A percentile compares a stretch with the other conserved stretches of the same genome.
These are phyloP conservation scores for Monilinia polystroma DNA, from an alignment of 2,329 filamentous ascomycete genomes.

Conservation along the genomic window DNA sequence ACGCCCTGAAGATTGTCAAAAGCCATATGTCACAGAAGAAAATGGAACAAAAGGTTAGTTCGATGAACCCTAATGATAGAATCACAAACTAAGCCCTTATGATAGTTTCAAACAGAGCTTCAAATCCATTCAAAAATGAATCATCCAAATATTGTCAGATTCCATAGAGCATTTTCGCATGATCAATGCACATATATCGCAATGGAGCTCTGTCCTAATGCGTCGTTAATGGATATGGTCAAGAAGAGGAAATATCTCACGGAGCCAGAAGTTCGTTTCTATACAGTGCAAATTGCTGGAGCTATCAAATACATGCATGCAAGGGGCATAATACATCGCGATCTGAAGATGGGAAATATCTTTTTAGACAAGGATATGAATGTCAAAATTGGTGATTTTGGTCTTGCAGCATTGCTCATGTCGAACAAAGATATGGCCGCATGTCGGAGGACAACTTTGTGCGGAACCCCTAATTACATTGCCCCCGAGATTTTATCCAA, in stretches of 20 bases:
- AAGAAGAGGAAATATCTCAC: slow-evolving; percentile 87
- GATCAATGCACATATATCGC: slow-evolving; percentile 89
- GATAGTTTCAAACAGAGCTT: slow-evolving; percentile 75
- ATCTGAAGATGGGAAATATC: slow-evolving; percentile 97
- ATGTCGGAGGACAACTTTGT: slow-evolving; percentile 82
- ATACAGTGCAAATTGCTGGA: slow-evolving; percentile 90
- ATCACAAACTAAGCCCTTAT: slow-evolving; percentile 21
- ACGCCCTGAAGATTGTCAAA: slow-evolving; percentile 80
- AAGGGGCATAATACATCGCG: slow-evolving; percentile 92
- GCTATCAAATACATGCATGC: slow-evolving; percentile 98
- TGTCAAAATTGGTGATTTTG: slow-evolving; percentile 96
- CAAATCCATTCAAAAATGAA: slow-evolving; percentile 98
- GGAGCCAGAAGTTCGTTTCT: slow-evolving; percentile 90
- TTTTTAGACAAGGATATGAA: slow-evolving; percentile 96
- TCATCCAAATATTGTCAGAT: slow-evolving; percentile 93
- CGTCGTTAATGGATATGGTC: slow-evolving; percentile 96
- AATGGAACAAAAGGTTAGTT: slow-evolving; percentile 75
- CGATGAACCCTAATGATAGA: background rate
- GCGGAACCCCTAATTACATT: slow-evolving; percentile 97
- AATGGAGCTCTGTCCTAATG: slow-evolving; percentile 90
- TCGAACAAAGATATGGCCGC: slow-evolving; percentile 87
- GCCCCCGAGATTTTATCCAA: slow-evolving; percentile 95
- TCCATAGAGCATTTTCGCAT: slow-evolving; percentile 90
- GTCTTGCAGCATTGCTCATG: slow-evolving; percentile 84
- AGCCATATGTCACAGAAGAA: slow-evolving; percentile 74